A percentile compares a stretch with the other conserved stretches of the same genome.
These are phyloP conservation scores for Umbelopsis sp. DNA, from an alignment of 371 early-diverging fungal genomes.

Conservation along the genomic window DNA sequence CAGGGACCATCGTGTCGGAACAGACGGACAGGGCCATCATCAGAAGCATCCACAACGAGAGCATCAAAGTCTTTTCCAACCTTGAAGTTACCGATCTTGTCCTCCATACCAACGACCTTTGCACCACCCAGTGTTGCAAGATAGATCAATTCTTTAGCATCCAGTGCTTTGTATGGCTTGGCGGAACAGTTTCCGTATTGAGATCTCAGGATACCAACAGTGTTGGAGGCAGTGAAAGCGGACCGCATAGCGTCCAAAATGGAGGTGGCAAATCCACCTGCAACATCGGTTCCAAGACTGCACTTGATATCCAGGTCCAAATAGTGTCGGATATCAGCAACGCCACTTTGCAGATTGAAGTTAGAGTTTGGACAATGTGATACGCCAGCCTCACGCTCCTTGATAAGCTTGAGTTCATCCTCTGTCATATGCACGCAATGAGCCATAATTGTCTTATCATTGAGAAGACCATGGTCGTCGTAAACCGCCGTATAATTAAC, in stretches of 20 bases:
- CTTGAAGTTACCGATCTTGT: slow-evolving; percentile 79
- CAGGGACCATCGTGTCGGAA: slow-evolving; percentile 48
- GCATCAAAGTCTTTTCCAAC: slow-evolving; percentile 91
- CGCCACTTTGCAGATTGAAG: slow-evolving; percentile 82
- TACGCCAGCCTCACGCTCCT: slow-evolving; percentile 66
- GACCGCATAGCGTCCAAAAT: slow-evolving; percentile 86
- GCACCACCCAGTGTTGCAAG: slow-evolving; percentile 94
- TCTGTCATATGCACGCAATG: slow-evolving; percentile 88
- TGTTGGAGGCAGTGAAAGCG: slow-evolving; percentile 75
- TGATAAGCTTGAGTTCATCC: slow-evolving; percentile 69
- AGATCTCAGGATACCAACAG: slow-evolving; percentile 38
- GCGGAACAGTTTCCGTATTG: slow-evolving; percentile 24
- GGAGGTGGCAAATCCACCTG: slow-evolving; percentile 84
- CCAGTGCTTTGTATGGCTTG: slow-evolving; percentile 31
- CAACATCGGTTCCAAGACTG: slow-evolving; percentile 93
- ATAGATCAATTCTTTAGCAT: slow-evolving; percentile 72
- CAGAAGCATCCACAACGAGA: slow-evolving; percentile 67
- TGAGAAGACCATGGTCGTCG: slow-evolving; percentile 64
- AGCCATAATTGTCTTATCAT: slow-evolving; percentile 83
- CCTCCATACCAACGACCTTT: slow-evolving; percentile 69
- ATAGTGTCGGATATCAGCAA: slow-evolving; percentile 79
- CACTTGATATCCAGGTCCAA: slow-evolving; percentile 73
- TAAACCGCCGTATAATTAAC: slow-evolving; percentile 80
- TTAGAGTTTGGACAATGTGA: slow-evolving; percentile 93
- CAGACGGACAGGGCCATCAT: slow-evolving; percentile 50